These are phyloP conservation scores for Exophiala mesophila DNA, from an alignment of 2,329 filamentous ascomycete species.

Conservation along the genomic window DNA sequence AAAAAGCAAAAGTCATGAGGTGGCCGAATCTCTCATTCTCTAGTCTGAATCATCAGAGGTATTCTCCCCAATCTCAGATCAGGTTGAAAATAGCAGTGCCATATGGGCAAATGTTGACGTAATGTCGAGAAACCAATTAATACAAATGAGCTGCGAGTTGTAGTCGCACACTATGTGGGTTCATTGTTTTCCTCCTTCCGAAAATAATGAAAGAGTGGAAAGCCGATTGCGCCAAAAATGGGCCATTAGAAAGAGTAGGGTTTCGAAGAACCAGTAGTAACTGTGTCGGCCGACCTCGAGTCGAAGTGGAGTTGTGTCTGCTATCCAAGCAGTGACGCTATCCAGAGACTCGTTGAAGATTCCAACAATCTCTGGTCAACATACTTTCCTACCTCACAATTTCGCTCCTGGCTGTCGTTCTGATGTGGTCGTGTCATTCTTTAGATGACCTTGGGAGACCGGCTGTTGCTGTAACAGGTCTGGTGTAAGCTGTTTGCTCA, in stretches of 20 bases:
- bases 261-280: conserved; percentile 37
- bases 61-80: conserved; percentile 17
- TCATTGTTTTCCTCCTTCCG: conserved; percentile 18
- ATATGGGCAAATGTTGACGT: conserved; percentile 23
- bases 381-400: conserved; percentile 27
- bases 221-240: conserved; percentile 30
- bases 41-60: conserved; percentile 32
- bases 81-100: conserved; percentile 21
- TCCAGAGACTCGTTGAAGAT: conserved; percentile 29
- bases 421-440: neutral
- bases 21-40: conserved; percentile 43
- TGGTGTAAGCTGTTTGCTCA: conserved; percentile 25
- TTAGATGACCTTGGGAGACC: conserved; percentile 52
- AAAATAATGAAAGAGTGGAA: conserved; percentile 25
- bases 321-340: conserved; percentile 24
- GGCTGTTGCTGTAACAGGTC: conserved; percentile 41
- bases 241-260: conserved; percentile 37
- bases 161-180: conserved; percentile 29
- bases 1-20: conserved; percentile 32
- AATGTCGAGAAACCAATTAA: conserved; percentile 26
- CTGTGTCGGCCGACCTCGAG: conserved; percentile 43
- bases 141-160: conserved; percentile 29
- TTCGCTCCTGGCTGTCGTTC: conserved; percentile 29
- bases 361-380: conserved; percentile 32
- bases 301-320: conserved; percentile 32